phyloP scores from a whole-genome alignment of 2,329 filamentous ascomycete species.

The Hyphodiscus sp. region DNA sequence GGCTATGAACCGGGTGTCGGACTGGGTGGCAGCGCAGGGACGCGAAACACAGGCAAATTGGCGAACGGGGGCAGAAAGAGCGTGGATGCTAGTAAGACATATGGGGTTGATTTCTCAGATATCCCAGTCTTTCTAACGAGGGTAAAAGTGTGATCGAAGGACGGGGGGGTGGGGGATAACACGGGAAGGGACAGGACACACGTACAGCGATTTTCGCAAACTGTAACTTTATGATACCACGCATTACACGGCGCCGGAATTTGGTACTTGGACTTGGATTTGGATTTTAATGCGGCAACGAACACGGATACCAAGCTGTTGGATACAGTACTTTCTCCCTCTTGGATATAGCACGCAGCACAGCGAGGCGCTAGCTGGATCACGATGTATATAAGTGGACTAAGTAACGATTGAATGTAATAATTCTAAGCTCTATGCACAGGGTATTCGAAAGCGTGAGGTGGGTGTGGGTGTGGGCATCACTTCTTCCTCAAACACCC shows the following conservation, averaged over 20 bases:
- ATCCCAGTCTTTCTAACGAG: constrained; percentile 20
- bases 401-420: too few relatives aligned
- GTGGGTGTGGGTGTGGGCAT: too few relatives aligned
- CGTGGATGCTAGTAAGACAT: constrained; percentile 6
- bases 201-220: background rate
- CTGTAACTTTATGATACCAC: background rate
- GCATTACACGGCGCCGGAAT: background rate
- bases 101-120: constrained; percentile 21
- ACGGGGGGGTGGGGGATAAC: too few relatives aligned
- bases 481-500: too few relatives aligned
- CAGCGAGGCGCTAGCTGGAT: too few relatives aligned
- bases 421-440: too few relatives aligned
- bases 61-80: constrained; percentile 9
- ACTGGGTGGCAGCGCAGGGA: constrained; percentile 14
- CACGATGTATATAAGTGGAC: too few relatives aligned
- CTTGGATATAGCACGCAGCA: background rate
- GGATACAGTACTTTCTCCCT: background rate
- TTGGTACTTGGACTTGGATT: background rate
- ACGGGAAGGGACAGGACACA: background rate
- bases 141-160: constrained; percentile 1
- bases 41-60: constrained; percentile 8
- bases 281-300: background rate
- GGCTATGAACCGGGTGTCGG: constrained; percentile 17
- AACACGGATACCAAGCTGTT: background rate
- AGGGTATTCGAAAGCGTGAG: too few relatives aligned